phyloP scores from a whole-genome alignment of 164 flowering plant genomes.

The Houttuynia cordata region DNA sequence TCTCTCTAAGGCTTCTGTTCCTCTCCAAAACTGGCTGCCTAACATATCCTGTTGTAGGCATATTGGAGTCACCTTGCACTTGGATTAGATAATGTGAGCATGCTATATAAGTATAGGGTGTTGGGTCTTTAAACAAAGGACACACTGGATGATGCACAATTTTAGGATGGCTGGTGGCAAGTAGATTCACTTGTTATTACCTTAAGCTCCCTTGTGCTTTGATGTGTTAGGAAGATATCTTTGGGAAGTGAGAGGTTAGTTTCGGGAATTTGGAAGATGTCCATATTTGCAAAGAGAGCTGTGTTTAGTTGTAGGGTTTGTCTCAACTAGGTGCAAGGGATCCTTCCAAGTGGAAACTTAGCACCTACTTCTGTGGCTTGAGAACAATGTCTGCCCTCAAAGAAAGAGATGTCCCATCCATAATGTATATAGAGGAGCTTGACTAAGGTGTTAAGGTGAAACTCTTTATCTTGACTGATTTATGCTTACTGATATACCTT shows the following conservation, averaged over 20 bases:
- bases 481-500: no score
- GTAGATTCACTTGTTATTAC: neutral
- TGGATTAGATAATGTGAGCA: conserved; percentile 3
- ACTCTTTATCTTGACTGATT: no score
- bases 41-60: conserved; percentile 32
- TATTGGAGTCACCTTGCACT: conserved; percentile 9
- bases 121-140: neutral
- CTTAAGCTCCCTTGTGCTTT: neutral
- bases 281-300: neutral
- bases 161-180: neutral
- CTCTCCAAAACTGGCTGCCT: conserved; percentile 38
- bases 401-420: conserved; percentile 3
- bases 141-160: neutral
- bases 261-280: neutral
- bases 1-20: conserved; percentile 23
- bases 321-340: conserved; percentile 21
- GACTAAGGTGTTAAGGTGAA: neutral
- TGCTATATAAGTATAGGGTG: neutral
- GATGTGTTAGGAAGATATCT: neutral
- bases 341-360: conserved; percentile 22
- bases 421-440: neutral
- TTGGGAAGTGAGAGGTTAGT: no score
- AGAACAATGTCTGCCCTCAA: neutral
- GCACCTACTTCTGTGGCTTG: conserved; percentile 24
- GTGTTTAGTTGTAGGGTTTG: conserved; percentile 31